Conservation (phyloP, 2,329 filamentous ascomycete genomes). For the Scedosporium aurantiacum region DNA sequence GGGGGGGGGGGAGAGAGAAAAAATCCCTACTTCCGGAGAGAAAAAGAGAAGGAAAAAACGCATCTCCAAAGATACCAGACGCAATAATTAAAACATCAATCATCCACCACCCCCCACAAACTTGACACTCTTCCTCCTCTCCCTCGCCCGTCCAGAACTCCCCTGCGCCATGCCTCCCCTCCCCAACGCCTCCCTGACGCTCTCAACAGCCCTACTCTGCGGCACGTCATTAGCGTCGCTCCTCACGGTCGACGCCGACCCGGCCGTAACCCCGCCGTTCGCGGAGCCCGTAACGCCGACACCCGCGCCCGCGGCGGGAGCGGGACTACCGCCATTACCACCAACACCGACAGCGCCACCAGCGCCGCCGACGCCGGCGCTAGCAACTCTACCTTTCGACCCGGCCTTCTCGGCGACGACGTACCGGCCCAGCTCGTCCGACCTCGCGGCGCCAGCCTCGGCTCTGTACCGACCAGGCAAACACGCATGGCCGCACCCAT, state of each 20-base stretch:
- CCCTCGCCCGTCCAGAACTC: slow-evolving; percentile 29
- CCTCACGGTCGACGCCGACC: slow-evolving; percentile 11
- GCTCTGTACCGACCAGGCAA: slow-evolving; percentile 45
- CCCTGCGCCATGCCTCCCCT: slow-evolving; percentile 19
- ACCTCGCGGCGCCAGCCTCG: slow-evolving; percentile 31
- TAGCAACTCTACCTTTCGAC: slow-evolving; percentile 14
- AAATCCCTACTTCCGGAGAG: neutral
- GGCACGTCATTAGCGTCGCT: slow-evolving; percentile 41
- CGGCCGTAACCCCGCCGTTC: slow-evolving; percentile 4
- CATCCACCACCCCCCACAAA: slow-evolving; percentile 25
- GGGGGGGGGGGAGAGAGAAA: neutral
- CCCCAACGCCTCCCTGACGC: slow-evolving; percentile 40
- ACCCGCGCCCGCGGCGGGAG: neutral
- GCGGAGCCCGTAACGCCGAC: neutral
- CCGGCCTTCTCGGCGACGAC: slow-evolving; percentile 21
- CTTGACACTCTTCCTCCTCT: slow-evolving; percentile 55
- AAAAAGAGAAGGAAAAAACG: neutral
- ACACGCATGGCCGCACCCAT: slow-evolving; percentile 54
- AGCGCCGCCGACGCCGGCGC: slow-evolving; percentile 9
- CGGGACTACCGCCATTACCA: slow-evolving; percentile 1
- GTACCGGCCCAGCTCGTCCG: slow-evolving; percentile 41
- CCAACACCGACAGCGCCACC: slow-evolving; percentile 2
- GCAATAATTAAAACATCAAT: neutral
- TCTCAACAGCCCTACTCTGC: slow-evolving; percentile 50
- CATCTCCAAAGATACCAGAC: neutral